Percentiles rank a stretch among this genome's conserved stretches.
These are phyloP conservation scores for Gracilaria vermiculophylla DNA, from an alignment of 23 red algal genomes.

Conservation along the genomic window DNA sequence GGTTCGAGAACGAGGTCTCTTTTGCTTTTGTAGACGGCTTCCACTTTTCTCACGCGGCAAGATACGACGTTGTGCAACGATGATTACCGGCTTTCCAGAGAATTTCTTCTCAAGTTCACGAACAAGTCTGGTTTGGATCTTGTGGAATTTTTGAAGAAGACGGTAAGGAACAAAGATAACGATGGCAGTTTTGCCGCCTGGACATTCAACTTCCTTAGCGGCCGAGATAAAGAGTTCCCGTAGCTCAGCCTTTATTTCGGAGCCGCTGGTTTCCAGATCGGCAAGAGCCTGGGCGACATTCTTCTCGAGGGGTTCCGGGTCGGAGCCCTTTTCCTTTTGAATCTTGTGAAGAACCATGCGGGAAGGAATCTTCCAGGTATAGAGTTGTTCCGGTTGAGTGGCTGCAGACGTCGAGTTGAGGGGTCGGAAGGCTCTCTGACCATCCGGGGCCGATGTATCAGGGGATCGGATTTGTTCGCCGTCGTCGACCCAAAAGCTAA, in stretches of 20 bases:
- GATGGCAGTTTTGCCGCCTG: constrained; percentile 76
- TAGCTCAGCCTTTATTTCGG: constrained; percentile 78
- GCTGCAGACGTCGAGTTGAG: too few relatives aligned
- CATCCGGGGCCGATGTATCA: too few relatives aligned
- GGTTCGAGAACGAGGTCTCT: constrained; percentile 87
- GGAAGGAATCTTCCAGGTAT: too few relatives aligned
- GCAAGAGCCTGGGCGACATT: constrained; percentile 86
- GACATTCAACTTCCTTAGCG: constrained; percentile 85
- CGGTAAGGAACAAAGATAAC: constrained; percentile 90
- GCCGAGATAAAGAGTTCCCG: constrained; percentile 77
- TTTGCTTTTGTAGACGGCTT: constrained; percentile 71
- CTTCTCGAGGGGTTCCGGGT: constrained; percentile 72
- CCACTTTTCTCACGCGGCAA: constrained; percentile 84
- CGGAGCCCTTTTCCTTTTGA: constrained; percentile 67
- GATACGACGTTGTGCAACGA: constrained; percentile 89
- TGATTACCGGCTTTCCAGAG: constrained; percentile 89
- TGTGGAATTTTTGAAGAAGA: constrained; percentile 81
- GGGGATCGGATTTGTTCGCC: neutral
- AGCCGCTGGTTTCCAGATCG: constrained; percentile 76
- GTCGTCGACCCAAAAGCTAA: neutral
- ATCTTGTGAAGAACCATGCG: constrained; percentile 72
- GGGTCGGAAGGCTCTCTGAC: too few relatives aligned
- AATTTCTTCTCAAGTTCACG: constrained; percentile 99
- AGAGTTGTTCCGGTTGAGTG: too few relatives aligned
- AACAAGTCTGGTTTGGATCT: constrained; percentile 93